Evolutionary conservation across 805 yeast genomes (phyloP).

Genomic region (Starmerella bacillaris): DNA sequence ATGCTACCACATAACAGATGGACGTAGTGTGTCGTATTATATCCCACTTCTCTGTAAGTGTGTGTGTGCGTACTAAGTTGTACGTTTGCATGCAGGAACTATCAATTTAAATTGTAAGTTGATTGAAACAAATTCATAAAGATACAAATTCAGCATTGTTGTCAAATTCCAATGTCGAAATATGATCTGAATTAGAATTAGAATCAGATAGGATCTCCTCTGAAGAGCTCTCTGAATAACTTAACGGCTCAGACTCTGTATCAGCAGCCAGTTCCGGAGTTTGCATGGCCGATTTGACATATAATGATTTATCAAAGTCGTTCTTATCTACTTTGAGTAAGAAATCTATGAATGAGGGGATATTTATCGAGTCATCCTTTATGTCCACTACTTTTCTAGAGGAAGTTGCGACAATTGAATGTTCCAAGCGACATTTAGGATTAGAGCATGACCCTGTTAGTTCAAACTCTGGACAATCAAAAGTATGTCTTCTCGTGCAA

Average conservation of each 20-base stretch:
- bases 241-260: neutral
- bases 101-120: no score
- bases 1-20: no score
- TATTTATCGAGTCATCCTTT: neutral
- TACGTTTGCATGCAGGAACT: no score
- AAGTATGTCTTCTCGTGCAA: constrained; percentile 41
- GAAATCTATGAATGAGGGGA: neutral
- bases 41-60: no score
- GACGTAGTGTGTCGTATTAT: no score
- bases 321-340: neutral
- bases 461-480: constrained; percentile 55
- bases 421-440: constrained; percentile 36
- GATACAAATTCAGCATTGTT: neutral
- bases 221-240: neutral
- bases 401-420: constrained; percentile 17
- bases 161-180: neutral
- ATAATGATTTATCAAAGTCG: neutral
- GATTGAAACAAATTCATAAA: no score
- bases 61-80: no score
- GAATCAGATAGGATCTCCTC: neutral
- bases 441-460: constrained; percentile 42
- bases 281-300: no score
- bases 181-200: neutral
- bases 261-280: neutral
- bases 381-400: neutral